phyloP scores from a whole-genome alignment of 164 flowering plant genomes.

The Stephania japonica region DNA sequence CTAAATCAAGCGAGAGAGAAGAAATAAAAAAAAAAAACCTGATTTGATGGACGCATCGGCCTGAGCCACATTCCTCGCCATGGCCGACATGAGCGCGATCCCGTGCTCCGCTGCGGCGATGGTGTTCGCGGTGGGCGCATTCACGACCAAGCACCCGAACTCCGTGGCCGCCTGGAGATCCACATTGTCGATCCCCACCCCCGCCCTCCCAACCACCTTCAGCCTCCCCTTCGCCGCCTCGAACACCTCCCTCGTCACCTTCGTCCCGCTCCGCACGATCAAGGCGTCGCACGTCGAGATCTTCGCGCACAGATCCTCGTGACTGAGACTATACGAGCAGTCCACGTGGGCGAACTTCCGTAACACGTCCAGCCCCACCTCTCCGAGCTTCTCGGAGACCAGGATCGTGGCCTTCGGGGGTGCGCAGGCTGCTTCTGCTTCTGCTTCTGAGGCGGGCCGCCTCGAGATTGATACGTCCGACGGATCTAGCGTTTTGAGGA shows the following conservation, averaged over 20 bases:
- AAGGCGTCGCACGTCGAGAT: conserved; percentile 66
- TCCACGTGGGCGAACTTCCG: conserved; percentile 57
- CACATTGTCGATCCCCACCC: conserved; percentile 93
- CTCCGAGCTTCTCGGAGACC: conserved; percentile 89
- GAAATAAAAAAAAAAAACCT: conserved; percentile 23
- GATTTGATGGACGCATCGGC: conserved; percentile 86
- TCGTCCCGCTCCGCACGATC: conserved; percentile 91
- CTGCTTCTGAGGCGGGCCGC: background rate
- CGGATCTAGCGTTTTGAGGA: background rate
- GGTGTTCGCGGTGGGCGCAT: conserved; percentile 95
- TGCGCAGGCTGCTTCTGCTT: no score
- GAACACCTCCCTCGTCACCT: conserved; percentile 71
- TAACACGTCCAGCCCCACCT: conserved; percentile 59
- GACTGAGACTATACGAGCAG: conserved; percentile 54
- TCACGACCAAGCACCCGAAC: conserved; percentile 80
- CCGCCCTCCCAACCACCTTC: conserved; percentile 94
- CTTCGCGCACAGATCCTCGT: conserved; percentile 57
- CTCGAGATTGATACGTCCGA: background rate
- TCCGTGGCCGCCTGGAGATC: conserved; percentile 96
- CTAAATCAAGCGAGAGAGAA: background rate
- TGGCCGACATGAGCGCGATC: conserved; percentile 69
- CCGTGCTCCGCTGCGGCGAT: conserved; percentile 95
- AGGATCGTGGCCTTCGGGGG: conserved; percentile 51
- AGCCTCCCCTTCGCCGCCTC: conserved; percentile 70
- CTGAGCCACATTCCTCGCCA: conserved; percentile 89